These are phyloP conservation scores for Bocquillonia castaneifolia DNA, from an alignment of 441 rosid species.

Conservation along the genomic window DNA sequence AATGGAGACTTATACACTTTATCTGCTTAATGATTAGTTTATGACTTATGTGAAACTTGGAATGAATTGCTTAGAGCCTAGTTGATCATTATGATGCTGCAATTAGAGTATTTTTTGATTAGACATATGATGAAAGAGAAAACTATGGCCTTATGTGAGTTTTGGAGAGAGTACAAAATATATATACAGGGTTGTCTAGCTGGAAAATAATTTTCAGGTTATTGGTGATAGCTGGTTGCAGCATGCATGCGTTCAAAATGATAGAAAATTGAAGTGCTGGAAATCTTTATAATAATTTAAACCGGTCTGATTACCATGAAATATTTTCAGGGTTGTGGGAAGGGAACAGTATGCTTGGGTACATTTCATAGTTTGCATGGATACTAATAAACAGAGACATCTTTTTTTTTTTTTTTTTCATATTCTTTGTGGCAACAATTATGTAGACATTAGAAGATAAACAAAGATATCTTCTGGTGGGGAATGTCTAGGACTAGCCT, in stretches of 20 bases:
- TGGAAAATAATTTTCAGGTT: neutral
- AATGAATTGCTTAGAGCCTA: neutral
- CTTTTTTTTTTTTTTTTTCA: too few species aligned
- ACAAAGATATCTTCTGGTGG: neutral
- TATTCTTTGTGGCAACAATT: too few species aligned
- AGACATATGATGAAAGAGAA: neutral
- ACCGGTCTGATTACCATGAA: too few species aligned
- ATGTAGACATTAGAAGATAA: too few species aligned
- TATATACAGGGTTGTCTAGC: neutral
- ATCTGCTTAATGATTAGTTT: neutral
- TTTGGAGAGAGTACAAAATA: neutral
- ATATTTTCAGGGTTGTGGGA: too few species aligned
- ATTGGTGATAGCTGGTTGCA: neutral
- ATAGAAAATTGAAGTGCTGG: neutral
- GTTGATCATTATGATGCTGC: too few species aligned
- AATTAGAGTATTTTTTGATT: neutral
- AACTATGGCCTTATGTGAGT: neutral
- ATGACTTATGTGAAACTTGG: neutral
- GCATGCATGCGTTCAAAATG: neutral
- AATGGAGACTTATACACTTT: neutral
- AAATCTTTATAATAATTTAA: too few species aligned
- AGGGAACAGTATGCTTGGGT: too few species aligned
- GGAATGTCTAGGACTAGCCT: neutral
- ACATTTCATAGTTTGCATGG: too few species aligned
- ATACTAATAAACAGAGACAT: too few species aligned